These are phyloP conservation scores for Termitomyces eurrhizus DNA, from an alignment of 768 basidiomycete genomes.

Conservation along the genomic window DNA sequence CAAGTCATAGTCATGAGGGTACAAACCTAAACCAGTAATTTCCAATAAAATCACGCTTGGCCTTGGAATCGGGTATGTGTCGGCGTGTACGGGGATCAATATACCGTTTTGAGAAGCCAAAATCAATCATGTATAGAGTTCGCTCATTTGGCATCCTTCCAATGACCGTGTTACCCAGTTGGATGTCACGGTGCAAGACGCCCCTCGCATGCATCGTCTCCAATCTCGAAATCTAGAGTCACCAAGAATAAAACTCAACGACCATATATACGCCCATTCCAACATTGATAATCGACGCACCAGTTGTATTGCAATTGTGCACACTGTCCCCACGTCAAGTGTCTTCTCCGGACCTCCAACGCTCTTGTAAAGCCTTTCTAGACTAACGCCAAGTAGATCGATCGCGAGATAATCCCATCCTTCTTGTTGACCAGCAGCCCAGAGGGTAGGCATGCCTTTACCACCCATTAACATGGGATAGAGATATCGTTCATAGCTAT, in stretches of 20 bases:
- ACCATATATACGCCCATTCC: neutral
- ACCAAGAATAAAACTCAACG: conserved; percentile 3
- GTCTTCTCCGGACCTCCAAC: conserved; percentile 43
- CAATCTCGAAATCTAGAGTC: conserved; percentile 58
- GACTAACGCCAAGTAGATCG: conserved; percentile 65
- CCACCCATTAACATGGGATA: conserved; percentile 72
- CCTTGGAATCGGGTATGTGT: conserved; percentile 70
- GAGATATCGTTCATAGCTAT: conserved; percentile 62
- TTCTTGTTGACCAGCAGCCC: conserved; percentile 53
- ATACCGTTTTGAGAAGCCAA: conserved; percentile 79
- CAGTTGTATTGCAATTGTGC: conserved; percentile 73
- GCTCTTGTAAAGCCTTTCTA: conserved; percentile 58
- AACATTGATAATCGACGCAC: conserved; percentile 34
- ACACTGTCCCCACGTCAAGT: conserved; percentile 71
- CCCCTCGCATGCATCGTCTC: conserved; percentile 74
- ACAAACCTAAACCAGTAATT: conserved; percentile 79
- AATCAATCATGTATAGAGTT: conserved; percentile 79
- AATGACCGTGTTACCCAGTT: conserved; percentile 72
- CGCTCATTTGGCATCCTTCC: conserved; percentile 56
- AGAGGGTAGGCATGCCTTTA: conserved; percentile 71
- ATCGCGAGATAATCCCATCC: conserved; percentile 75
- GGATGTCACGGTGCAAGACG: conserved; percentile 74
- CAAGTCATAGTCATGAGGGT: neutral
- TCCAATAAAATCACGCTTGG: conserved; percentile 72
- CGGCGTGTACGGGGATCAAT: conserved; percentile 59